Conservation (phyloP, 352 stramenopile species). For the Phytophthora aleatoria region DNA sequence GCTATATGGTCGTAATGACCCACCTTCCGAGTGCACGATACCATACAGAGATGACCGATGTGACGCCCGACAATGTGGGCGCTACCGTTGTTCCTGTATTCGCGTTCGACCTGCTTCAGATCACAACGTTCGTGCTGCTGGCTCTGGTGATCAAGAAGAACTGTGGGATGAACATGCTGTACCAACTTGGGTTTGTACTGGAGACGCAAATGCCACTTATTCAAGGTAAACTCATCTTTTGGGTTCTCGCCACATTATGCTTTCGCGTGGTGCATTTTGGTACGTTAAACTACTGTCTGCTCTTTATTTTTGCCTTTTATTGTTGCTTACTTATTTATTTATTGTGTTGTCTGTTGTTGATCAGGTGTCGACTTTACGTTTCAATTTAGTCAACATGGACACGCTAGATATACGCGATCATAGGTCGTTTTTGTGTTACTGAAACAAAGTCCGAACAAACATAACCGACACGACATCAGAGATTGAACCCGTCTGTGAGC, state of each 20-base stretch:
- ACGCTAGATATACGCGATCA: neutral
- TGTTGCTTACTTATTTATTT: no score
- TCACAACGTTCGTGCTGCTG: slow-evolving; percentile 18
- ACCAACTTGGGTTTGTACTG: slow-evolving; percentile 42
- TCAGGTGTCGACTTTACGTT: neutral
- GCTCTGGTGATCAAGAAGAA: slow-evolving; percentile 24
- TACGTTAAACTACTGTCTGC: neutral
- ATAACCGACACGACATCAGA: neutral
- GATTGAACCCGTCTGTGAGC: neutral
- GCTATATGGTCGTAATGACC: slow-evolving; percentile 24
- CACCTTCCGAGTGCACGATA: slow-evolving; percentile 26
- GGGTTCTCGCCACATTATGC: no score
- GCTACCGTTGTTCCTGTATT: neutral
- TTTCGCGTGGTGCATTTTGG: neutral
- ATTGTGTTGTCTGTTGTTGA: no score
- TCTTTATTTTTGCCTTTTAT: no score
- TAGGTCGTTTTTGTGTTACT: no score
- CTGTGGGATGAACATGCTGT: slow-evolving; percentile 23
- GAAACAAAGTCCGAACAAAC: no score
- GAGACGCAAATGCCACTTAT: slow-evolving; percentile 20
- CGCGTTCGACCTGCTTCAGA: neutral
- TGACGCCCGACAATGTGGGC: slow-evolving; percentile 1
- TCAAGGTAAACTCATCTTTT: no score
- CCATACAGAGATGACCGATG: slow-evolving; percentile 19
- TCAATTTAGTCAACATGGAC: neutral